These are phyloP conservation scores for Eucalyptus victrix DNA, from an alignment of 345 rosid species.

Conservation along the genomic window DNA sequence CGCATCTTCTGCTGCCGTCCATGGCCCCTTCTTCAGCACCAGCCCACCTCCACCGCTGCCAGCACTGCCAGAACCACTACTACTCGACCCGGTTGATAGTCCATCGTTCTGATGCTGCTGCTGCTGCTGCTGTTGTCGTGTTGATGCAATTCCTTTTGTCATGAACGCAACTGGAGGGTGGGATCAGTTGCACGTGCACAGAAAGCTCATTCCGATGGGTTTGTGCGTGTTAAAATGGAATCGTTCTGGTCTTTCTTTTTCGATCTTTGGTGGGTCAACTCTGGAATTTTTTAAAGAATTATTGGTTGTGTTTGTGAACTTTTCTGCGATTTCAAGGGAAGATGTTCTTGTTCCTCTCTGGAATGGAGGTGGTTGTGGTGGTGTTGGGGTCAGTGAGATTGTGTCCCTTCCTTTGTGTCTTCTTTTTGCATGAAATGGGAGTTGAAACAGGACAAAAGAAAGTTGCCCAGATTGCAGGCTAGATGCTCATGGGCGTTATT, in stretches of 20 bases:
- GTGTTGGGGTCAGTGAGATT: not conserved
- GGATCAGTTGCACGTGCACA: not conserved
- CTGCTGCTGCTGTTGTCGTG: not conserved
- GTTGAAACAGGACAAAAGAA: not conserved
- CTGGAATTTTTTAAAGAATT: not conserved
- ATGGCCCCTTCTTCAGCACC: conserved; percentile 13
- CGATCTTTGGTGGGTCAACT: not conserved
- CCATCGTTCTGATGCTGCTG: not conserved
- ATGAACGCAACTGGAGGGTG: not conserved
- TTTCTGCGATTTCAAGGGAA: not conserved
- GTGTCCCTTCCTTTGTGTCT: not conserved
- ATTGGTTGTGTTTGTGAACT: not conserved
- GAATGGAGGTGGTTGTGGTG: not conserved
- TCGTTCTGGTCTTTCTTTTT: not conserved
- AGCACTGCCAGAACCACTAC: not conserved
- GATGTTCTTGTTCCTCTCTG: not conserved
- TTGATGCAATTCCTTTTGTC: not conserved
- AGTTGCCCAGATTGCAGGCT: not conserved
- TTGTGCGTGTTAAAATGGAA: not conserved
- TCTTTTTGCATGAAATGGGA: not conserved
- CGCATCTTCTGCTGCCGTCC: conserved; percentile 13
- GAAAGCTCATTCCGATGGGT: not conserved
- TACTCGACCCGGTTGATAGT: not conserved
- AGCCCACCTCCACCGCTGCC: not conserved
- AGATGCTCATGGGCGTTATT: not conserved